These are phyloP conservation scores for Malus domestica DNA, from an alignment of 306 rosid genomes.

Conservation along the genomic window DNA sequence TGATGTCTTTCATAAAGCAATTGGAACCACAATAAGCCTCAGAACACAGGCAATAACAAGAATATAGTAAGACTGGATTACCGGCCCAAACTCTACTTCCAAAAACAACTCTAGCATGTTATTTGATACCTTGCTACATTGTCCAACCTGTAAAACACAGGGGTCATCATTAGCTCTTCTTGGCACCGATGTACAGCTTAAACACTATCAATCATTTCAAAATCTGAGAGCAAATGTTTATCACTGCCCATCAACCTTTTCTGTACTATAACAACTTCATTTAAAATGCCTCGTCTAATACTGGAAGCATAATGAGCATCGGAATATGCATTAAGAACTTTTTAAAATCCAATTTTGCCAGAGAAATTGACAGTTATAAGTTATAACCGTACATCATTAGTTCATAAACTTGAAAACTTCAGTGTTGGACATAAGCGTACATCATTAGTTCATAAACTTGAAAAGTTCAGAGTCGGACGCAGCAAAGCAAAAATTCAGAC, in stretches of 20 bases:
- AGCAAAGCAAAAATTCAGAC: background rate
- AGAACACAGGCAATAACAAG: slow-evolving; percentile 9
- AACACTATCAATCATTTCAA: background rate
- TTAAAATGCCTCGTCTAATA: background rate
- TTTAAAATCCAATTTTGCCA: background rate
- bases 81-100: too few relatives aligned
- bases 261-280: background rate
- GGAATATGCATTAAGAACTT: background rate
- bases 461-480: background rate
- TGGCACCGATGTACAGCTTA: background rate
- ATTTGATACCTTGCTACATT: slow-evolving; percentile 58
- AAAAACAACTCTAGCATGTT: slow-evolving; percentile 13
- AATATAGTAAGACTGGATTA: background rate
- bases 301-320: background rate
- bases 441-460: too few relatives aligned
- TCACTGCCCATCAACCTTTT: background rate
- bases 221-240: background rate
- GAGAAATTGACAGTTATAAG: background rate
- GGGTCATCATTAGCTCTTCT: background rate
- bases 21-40: background rate
- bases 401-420: background rate
- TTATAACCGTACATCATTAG: background rate
- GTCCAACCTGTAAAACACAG: slow-evolving; percentile 61
- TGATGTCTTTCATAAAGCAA: background rate
- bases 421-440: background rate